These are phyloP conservation scores for Candida berthetii DNA, from an alignment of 805 yeast genomes.

Conservation along the genomic window DNA sequence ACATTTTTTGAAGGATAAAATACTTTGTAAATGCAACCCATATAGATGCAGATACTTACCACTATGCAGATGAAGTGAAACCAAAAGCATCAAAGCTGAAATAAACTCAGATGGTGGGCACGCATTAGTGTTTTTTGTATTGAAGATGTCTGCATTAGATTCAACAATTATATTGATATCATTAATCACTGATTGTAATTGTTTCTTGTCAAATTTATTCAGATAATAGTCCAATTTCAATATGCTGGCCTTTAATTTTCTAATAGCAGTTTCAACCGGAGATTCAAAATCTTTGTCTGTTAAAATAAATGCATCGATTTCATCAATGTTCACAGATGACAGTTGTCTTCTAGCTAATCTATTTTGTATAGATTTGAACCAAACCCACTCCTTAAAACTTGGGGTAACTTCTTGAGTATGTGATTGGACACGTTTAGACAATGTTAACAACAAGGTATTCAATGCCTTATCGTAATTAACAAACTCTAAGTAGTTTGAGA, in stretches of 20 bases:
- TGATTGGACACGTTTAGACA: slow-evolving; percentile 5
- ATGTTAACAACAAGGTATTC: slow-evolving; percentile 3
- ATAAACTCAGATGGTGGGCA: slow-evolving; percentile 1
- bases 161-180: slow-evolving; percentile 1
- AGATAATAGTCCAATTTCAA: slow-evolving; percentile 11
- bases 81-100: slow-evolving; percentile 5
- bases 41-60: slow-evolving; percentile 10
- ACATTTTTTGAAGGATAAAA: slow-evolving; percentile 38
- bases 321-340: not conserved
- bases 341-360: not conserved
- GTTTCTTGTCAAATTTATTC: slow-evolving; percentile 7
- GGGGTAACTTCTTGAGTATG: not conserved
- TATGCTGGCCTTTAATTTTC: slow-evolving; percentile 3
- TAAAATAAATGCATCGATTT: not conserved
- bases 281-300: slow-evolving; percentile 1
- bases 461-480: slow-evolving; percentile 11
- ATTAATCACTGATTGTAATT: slow-evolving; percentile 4
- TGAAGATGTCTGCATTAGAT: slow-evolving; percentile 1
- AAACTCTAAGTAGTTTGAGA: slow-evolving; percentile 15
- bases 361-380: not conserved
- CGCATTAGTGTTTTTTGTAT: slow-evolving; percentile 8
- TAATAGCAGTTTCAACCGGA: slow-evolving; percentile 2
- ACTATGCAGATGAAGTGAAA: slow-evolving; percentile 11
- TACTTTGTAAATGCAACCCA: slow-evolving; percentile 17
- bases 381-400: slow-evolving; percentile 11